These are phyloP conservation scores for Candida peoriensis DNA, from an alignment of 805 yeast genomes.

Conservation along the genomic window DNA sequence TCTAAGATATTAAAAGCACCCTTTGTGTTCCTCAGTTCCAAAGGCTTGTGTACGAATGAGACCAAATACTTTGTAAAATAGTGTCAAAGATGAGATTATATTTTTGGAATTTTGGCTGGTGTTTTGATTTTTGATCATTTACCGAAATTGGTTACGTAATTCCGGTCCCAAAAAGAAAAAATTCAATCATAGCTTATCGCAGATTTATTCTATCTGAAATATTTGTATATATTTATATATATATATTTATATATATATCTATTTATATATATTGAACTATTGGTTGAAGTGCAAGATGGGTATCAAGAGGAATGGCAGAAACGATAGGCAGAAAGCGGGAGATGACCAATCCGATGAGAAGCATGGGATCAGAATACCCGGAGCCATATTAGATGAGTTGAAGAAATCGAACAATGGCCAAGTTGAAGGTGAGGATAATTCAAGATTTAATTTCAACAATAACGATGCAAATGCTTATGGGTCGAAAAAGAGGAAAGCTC, in stretches of 20 bases:
- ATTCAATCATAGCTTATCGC: background rate
- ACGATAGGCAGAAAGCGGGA: no score
- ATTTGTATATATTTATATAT: no score
- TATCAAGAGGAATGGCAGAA: conserved; percentile 8
- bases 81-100: no score
- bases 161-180: background rate
- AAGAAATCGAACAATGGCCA: conserved; percentile 23
- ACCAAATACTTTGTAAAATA: no score
- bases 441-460: conserved; percentile 24
- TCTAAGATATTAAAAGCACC: no score
- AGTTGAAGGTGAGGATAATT: conserved; percentile 33
- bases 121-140: no score
- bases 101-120: no score
- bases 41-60: no score
- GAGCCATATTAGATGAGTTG: conserved; percentile 48
- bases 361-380: conserved; percentile 54
- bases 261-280: background rate
- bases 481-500: conserved; percentile 29
- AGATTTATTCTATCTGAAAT: no score
- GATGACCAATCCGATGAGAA: no score
- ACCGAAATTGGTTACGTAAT: background rate
- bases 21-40: no score
- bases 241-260: no score
- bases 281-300: conserved; percentile 5
- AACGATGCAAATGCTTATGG: conserved; percentile 29